These are phyloP conservation scores for Achlya hypogyna DNA, from an alignment of 352 stramenopile genomes.

Conservation along the genomic window DNA sequence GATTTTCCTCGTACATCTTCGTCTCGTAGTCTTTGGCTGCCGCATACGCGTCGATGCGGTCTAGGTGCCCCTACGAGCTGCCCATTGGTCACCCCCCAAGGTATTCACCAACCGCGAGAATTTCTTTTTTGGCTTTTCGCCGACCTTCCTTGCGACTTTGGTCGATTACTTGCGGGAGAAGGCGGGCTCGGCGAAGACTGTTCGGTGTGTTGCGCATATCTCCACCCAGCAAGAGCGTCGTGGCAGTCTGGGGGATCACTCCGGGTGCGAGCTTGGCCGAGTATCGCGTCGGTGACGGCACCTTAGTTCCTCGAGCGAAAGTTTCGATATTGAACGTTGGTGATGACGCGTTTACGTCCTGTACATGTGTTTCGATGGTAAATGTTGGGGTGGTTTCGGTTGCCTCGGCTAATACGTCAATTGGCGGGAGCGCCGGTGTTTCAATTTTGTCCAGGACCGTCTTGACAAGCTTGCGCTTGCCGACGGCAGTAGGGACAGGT, in stretches of 20 bases:
- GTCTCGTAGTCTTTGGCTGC: not conserved
- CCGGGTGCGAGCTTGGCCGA: conserved; percentile 5
- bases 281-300: conserved; percentile 13
- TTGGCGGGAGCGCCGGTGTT: not conserved
- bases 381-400: not conserved
- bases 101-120: not conserved
- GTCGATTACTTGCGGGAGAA: conserved; percentile 8
- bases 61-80: not conserved
- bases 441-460: conserved; percentile 1
- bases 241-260: conserved; percentile 1
- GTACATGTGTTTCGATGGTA: not conserved
- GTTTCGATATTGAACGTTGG: not conserved
- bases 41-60: conserved; percentile 9
- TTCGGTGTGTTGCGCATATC: conserved; percentile 18
- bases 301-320: not conserved
- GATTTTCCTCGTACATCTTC: conserved; percentile 1
- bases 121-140: conserved; percentile 1
- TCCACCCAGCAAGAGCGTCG: conserved; percentile 2
- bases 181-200: not conserved
- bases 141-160: not conserved
- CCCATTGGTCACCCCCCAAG: not conserved
- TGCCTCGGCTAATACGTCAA: not conserved
- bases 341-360: too few relatives aligned
- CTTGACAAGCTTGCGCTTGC: not conserved
- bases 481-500: not conserved